These are phyloP conservation scores for Nitzschia palea DNA, from an alignment of 108 stramenopile species.

Conservation along the genomic window DNA sequence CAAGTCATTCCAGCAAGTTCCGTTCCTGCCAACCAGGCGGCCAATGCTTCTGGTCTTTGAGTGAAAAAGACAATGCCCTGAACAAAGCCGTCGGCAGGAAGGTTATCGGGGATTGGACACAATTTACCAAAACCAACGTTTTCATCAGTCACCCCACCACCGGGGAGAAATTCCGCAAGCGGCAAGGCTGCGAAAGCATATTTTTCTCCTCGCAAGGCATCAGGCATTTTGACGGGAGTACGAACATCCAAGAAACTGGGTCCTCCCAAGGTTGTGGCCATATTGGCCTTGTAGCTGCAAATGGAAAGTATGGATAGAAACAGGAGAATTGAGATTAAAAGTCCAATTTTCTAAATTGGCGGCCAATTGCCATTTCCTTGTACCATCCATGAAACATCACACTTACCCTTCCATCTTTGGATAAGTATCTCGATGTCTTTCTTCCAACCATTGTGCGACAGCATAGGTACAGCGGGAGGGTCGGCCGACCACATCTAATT, in stretches of 20 bases:
- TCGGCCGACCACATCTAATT: constrained; percentile 75
- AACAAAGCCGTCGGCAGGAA: constrained; percentile 88
- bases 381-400: neutral
- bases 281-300: constrained; percentile 55
- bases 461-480: constrained; percentile 92
- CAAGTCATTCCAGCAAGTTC: constrained; percentile 84
- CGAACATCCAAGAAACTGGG: constrained; percentile 80
- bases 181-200: constrained; percentile 95
- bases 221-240: constrained; percentile 91
- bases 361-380: too few species aligned
- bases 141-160: constrained; percentile 71
- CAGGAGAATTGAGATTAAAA: neutral
- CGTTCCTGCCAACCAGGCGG: constrained; percentile 92
- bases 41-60: constrained; percentile 79
- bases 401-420: constrained; percentile 86
- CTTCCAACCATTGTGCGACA: constrained; percentile 90
- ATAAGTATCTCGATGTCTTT: constrained; percentile 82
- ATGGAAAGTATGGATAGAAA: neutral
- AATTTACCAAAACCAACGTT: constrained; percentile 85
- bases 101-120: constrained; percentile 49
- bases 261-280: constrained; percentile 55
- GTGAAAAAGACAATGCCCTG: constrained; percentile 92
- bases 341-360: neutral
- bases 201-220: constrained; percentile 93
- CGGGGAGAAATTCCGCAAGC: constrained; percentile 83